Conservation (phyloP, 2,329 filamentous ascomycete species). For the Pseudonectria buxi region DNA sequence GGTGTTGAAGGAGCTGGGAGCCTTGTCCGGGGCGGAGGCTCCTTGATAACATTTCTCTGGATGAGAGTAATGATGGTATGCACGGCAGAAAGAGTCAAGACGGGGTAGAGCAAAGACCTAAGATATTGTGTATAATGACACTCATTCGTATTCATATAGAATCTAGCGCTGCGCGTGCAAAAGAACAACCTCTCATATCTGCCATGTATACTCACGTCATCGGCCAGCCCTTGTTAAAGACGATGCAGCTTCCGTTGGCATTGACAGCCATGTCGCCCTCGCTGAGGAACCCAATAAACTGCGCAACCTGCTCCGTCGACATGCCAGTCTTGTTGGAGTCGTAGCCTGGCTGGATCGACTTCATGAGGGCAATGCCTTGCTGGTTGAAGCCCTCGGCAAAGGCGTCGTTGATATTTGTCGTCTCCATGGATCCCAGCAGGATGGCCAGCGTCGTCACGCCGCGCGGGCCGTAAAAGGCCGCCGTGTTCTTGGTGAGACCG, state of each 20-base stretch:
- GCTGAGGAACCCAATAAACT: constrained; percentile 30
- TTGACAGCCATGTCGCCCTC: constrained; percentile 23
- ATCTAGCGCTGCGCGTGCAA: too few relatives aligned
- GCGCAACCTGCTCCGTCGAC: constrained; percentile 30
- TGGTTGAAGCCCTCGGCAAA: constrained; percentile 30
- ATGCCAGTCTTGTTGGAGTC: constrained; percentile 23
- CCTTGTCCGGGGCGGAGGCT: too few relatives aligned
- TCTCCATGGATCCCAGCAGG: constrained; percentile 44
- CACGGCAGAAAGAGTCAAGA: not conserved
- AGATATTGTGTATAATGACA: too few relatives aligned
- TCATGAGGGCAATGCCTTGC: constrained; percentile 24
- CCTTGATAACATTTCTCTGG: too few relatives aligned
- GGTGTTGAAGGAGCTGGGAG: too few relatives aligned
- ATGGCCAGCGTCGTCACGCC: constrained; percentile 47
- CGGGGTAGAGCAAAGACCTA: too few relatives aligned
- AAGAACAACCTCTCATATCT: too few relatives aligned
- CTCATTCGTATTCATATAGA: too few relatives aligned
- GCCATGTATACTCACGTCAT: constrained; percentile 16
- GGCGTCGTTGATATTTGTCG: constrained; percentile 46
- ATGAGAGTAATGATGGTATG: not conserved
- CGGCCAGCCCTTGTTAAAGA: constrained; percentile 33
- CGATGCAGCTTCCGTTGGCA: constrained; percentile 29
- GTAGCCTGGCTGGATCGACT: constrained; percentile 22
- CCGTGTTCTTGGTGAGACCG: constrained; percentile 51
- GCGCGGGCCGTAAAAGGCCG: constrained; percentile 46